Conservation (phyloP, 1,284 basidiomycete genomes). For the Cryptococcus neoformans region DNA sequence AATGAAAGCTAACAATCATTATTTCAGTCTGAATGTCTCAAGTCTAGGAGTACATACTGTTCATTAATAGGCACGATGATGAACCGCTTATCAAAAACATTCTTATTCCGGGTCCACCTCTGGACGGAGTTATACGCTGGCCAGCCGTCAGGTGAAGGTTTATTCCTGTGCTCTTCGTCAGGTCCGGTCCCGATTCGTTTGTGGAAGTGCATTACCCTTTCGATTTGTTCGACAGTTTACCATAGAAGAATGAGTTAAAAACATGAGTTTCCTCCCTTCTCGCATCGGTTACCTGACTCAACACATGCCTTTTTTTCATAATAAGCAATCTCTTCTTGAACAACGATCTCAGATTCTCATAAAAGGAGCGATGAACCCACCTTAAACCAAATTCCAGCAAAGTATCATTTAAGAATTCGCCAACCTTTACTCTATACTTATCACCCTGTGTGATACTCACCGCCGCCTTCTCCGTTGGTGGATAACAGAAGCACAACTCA, state of each 20-base stretch:
- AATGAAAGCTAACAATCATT: conserved; percentile 67
- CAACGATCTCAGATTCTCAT: background rate
- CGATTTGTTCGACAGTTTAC: conserved; percentile 67
- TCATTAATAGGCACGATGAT: conserved; percentile 97
- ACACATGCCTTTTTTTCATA: conserved; percentile 59
- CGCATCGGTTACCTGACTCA: conserved; percentile 56
- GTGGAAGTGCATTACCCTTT: conserved; percentile 57
- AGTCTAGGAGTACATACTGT: conserved; percentile 57
- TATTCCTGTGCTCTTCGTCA: conserved; percentile 9
- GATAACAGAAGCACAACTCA: conserved; percentile 59
- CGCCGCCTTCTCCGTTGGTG: conserved; percentile 63
- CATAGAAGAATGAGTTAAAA: conserved; percentile 98
- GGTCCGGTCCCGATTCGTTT: background rate
- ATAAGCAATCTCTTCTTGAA: background rate
- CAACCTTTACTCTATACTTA: conserved; percentile 64
- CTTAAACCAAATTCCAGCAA: conserved; percentile 93
- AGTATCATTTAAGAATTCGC: conserved; percentile 91
- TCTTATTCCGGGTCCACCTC: conserved; percentile 84
- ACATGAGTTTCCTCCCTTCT: conserved; percentile 66
- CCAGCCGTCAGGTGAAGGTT: conserved; percentile 22
- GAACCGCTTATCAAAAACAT: conserved; percentile 88
- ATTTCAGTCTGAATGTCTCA: background rate
- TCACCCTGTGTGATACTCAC: conserved; percentile 78
- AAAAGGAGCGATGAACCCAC: conserved; percentile 53
- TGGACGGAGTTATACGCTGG: conserved; percentile 77